These are phyloP conservation scores for Emericellopsis terricola DNA, from an alignment of 495 filamentous ascomycete genomes.

Conservation along the genomic window DNA sequence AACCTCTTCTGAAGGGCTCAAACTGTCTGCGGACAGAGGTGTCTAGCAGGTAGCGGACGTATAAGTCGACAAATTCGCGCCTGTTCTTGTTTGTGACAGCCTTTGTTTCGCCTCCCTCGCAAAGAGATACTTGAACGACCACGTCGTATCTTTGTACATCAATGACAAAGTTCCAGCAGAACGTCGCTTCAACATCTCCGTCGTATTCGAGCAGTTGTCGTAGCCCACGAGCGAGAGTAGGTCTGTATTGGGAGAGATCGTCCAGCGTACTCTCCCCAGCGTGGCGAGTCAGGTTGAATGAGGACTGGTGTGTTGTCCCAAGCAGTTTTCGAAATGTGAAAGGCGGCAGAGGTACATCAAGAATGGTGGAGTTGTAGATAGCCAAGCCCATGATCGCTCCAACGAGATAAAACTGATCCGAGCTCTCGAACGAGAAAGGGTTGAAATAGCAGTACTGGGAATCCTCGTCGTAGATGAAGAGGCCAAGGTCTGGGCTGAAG, in stretches of 20 bases:
- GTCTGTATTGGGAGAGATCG: constrained; percentile 74
- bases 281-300: not conserved
- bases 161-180: constrained; percentile 70
- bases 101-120: constrained; percentile 51
- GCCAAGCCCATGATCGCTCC: constrained; percentile 78
- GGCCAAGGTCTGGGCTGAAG: constrained; percentile 78
- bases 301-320: constrained; percentile 43
- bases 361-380: constrained; percentile 92
- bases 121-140: constrained; percentile 46
- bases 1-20: constrained; percentile 89
- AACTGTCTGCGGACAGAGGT: constrained; percentile 66
- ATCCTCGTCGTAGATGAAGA: constrained; percentile 92
- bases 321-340: constrained; percentile 84
- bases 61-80: constrained; percentile 76
- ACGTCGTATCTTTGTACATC: constrained; percentile 66
- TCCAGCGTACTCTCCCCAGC: constrained; percentile 25
- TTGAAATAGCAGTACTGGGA: constrained; percentile 93
- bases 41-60: constrained; percentile 68
- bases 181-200: constrained; percentile 67
- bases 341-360: constrained; percentile 82
- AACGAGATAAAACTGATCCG: constrained; percentile 85
- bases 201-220: constrained; percentile 64
- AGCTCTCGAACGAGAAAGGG: constrained; percentile 75
- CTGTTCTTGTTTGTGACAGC: constrained; percentile 75
- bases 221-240: constrained; percentile 58